A percentile compares a stretch with the other conserved stretches of the same genome.
phyloP scores from a whole-genome alignment of 768 basidiomycete species.

The Lactarius hengduanensis region DNA sequence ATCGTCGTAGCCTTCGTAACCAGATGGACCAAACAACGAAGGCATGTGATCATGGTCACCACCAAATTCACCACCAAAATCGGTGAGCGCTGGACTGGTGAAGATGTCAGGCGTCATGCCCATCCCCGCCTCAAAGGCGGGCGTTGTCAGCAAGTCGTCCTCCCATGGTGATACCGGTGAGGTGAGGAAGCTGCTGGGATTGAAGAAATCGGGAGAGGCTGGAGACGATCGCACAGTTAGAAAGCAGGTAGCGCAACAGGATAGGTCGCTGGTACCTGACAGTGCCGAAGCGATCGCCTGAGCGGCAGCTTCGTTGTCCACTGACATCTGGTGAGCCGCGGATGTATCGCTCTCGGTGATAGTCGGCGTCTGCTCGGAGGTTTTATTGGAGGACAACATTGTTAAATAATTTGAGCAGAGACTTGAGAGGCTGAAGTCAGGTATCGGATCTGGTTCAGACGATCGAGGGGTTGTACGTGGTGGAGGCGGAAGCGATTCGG shows the following conservation, averaged over 20 bases:
- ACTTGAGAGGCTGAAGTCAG: conserved; percentile 46
- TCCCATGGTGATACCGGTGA: conserved; percentile 50
- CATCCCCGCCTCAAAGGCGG: conserved; percentile 37
- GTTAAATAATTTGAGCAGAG: conserved; percentile 63
- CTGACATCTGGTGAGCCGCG: conserved; percentile 25
- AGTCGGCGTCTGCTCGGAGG: conserved; percentile 37
- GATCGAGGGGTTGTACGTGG: conserved; percentile 56
- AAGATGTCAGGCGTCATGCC: conserved; percentile 41
- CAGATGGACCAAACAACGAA: conserved; percentile 26
- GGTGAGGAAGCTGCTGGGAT: conserved; percentile 45
- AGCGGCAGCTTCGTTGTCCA: conserved; percentile 19
- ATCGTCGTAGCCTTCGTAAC: conserved; percentile 18
- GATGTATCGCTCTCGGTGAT: conserved; percentile 30
- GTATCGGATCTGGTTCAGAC: conserved; percentile 36
- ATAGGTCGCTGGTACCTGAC: conserved; percentile 15
- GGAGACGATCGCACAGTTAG: conserved; percentile 1
- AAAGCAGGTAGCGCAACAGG: too few relatives aligned
- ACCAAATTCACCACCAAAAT: conserved; percentile 39
- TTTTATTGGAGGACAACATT: conserved; percentile 59
- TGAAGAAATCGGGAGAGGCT: conserved; percentile 44
- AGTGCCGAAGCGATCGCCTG: conserved; percentile 26
- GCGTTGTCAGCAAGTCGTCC: conserved; percentile 47
- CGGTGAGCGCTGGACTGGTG: conserved; percentile 44
- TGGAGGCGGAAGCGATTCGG: conserved; percentile 64
- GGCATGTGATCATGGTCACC: conserved; percentile 37